A percentile compares a stretch with the other conserved stretches of the same genome.
Conservation (phyloP, 148 eudicot species). For the Agrostemma githago region DNA sequence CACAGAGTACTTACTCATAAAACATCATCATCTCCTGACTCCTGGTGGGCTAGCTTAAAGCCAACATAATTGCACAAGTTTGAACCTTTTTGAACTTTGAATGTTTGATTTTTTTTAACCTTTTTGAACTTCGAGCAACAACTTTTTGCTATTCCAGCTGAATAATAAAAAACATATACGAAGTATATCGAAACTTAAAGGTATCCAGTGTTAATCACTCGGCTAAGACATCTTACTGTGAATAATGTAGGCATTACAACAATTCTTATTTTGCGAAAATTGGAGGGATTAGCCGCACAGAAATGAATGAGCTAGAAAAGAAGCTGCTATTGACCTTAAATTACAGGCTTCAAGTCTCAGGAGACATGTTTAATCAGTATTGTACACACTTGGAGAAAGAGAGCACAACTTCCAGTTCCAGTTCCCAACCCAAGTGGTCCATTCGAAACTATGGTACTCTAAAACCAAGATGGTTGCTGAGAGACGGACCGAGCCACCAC, state of each 20-base stretch:
- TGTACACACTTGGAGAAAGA: slow-evolving; percentile 37
- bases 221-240: too few species aligned
- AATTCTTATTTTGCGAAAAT: slow-evolving; percentile 87
- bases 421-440: slow-evolving; percentile 25
- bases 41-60: not conserved
- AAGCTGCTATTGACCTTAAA: slow-evolving; percentile 59
- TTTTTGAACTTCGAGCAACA: too few species aligned
- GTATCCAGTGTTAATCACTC: too few species aligned
- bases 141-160: too few species aligned
- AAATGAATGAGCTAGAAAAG: slow-evolving; percentile 51
- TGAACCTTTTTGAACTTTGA: too few species aligned
- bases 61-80: too few species aligned
- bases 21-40: not conserved
- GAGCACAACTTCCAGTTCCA: slow-evolving; percentile 4
- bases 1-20: not conserved
- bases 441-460: slow-evolving; percentile 19
- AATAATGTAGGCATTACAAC: slow-evolving; percentile 53
- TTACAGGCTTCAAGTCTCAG: slow-evolving; percentile 40
- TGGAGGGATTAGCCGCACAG: slow-evolving; percentile 53
- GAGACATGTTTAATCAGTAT: slow-evolving; percentile 35
- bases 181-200: too few species aligned
- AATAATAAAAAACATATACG: too few species aligned
- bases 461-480: slow-evolving; percentile 27
- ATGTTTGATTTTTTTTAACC: too few species aligned
- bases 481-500: slow-evolving; percentile 16